Conservation (phyloP, 495 filamentous ascomycete genomes). For the Daldinia childiae region DNA sequence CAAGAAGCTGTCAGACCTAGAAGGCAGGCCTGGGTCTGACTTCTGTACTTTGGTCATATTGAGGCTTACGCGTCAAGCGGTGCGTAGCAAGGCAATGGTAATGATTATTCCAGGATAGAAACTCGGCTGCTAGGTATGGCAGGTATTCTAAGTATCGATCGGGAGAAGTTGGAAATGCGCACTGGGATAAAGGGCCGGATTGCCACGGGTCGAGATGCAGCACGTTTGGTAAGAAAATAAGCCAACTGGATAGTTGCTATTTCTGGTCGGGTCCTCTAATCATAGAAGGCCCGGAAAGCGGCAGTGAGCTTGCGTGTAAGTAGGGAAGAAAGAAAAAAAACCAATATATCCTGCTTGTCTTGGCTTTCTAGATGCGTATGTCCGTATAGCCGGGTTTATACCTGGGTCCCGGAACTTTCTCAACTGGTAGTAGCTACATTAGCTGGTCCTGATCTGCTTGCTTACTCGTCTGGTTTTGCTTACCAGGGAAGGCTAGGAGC, state of each 20-base stretch:
- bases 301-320: conserved; percentile 10
- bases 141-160: conserved; percentile 21
- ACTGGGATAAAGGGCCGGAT: conserved; percentile 41
- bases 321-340: conserved; percentile 18
- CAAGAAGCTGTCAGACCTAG: conserved; percentile 56
- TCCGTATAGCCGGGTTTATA: conserved; percentile 41
- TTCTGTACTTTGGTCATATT: conserved; percentile 50
- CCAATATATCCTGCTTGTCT: conserved; percentile 39
- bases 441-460: conserved; percentile 6
- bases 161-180: conserved; percentile 3
- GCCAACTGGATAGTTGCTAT: conserved; percentile 40
- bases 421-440: conserved; percentile 7
- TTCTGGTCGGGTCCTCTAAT: conserved; percentile 28
- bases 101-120: conserved; percentile 31
- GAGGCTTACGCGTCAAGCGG: conserved; percentile 47
- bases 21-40: conserved; percentile 41
- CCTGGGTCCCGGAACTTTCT: conserved; percentile 29
- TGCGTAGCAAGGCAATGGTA: conserved; percentile 26
- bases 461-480: conserved; percentile 7
- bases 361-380: conserved; percentile 41
- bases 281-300: conserved; percentile 28
- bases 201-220: conserved; percentile 32
- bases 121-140: conserved; percentile 29
- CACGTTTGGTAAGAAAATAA: conserved; percentile 40
- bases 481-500: conserved; percentile 19